Evolutionary conservation across 805 yeast genomes (phyloP), one percentile per base, ranked within the genome.

Genomic region (Hanseniaspora pseudoguilliermondii): DNA sequence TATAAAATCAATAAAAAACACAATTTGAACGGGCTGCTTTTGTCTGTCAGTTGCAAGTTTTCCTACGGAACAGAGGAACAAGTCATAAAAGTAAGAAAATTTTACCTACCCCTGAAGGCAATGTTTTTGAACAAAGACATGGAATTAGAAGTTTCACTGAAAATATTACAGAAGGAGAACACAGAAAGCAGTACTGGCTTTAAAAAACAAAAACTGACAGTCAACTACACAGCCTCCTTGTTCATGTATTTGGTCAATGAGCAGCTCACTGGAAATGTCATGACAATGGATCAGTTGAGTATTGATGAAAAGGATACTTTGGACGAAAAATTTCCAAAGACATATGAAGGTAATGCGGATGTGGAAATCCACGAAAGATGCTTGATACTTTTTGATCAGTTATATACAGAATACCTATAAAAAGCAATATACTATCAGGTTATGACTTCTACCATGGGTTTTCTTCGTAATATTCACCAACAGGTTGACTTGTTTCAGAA

Each of bases 371-470:
- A 53, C 34, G 56, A 53, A 46, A 41, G 56, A 21, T 53, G 56
- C 25, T 25, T 53, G 50, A n/a, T 53, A 18, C 34, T 42, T 21
- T 39, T 42, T 18, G 46, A 32, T n/a, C n/a, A 38, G 34, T 18
- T 39, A 34, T 53, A 53, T 42, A 35, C 34, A 15, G 48, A 23
- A n/a, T 38, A 42, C 42, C 15, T 18, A 27, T 49, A 18, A 34
- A 36, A 0, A 41, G n/a, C n/a, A 5, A 27, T 27, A 48, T 3
- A 18, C 15, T 44, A 49, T 10, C 18, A 8, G 13, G 3, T 36
- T 18, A 4, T 39, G 7, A 6, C 13, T 23, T 15, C 59, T 57
- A 69, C 93, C 93, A 84, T 5, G 90, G 93, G 62, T 84, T 84
- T 3, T 70, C 69, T 51, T 79, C 83, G 18, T 77, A 73, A n/a